Base-by-base conservation (phyloP, 148 eudicot genomes). In the Dianthus caryophyllus region DNA sequence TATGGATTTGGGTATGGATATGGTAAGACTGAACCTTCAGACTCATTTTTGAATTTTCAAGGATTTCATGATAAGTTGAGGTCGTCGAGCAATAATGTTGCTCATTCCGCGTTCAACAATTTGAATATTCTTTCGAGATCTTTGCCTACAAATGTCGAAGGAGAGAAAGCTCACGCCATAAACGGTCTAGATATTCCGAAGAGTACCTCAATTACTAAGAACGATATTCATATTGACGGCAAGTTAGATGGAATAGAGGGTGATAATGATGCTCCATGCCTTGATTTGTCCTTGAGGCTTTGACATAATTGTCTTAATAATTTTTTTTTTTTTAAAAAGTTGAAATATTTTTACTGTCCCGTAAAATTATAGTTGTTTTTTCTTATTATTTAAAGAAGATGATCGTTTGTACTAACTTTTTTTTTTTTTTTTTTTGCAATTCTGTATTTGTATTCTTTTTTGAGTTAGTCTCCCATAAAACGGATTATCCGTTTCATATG, bases 221-320 rank as follows among this genome's bases (percentile, higher is more conserved):
- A 27, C n/a, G 74, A 20, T 38, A 22, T 6, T 51, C n/a, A 17
- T 52, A 68, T 61, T 31, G 30, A 38, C 13, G 73, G 38, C 13
- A 75, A 64, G n/a, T 27, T 52, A 65, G 71, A 57, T 2, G 69
- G 69, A 69, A 5, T 25, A 18, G 56, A 64, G 38, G 54, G 30
- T 4, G 78, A 69, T 33, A 50, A 16, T 29, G 36, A 16, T 29
- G 36, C 16, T 17, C 9, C 63, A 58, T 20, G 54, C 52, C 78
- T 75, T 65, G 78, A 75, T 59, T 70, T 75, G 25, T 69, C 74
- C 36, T 56, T 75, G n/a, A 70, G 59, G 67, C 78, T 75, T 57
- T 75, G 22, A 75, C 44, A 24, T 26, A 17, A 55, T 15, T 27
- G 9, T 1, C 6, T 41, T 4, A 41, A 13, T n/a, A n/a, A n/a